Evolutionary conservation across 2,329 filamentous ascomycete genomes (phyloP).

Genomic region (Neoarthrinium moseri): DNA sequence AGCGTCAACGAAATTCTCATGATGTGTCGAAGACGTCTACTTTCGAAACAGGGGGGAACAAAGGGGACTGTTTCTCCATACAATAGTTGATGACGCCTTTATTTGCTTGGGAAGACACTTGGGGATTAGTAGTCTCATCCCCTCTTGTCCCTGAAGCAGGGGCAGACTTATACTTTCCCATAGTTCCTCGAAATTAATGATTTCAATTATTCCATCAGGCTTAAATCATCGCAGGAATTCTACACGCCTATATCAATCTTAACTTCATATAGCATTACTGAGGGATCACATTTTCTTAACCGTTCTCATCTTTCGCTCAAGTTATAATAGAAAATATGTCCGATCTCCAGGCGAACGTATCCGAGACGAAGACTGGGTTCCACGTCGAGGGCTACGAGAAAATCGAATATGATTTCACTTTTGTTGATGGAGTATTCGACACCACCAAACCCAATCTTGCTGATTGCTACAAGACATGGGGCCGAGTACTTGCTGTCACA

Average conservation of each 20-base stretch:
- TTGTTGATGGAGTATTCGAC: constrained; percentile 69
- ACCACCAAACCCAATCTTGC: constrained; percentile 59
- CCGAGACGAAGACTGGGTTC: constrained; percentile 63
- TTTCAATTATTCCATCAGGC: neutral
- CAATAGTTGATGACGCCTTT: constrained; percentile 9
- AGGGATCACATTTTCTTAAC: too few relatives aligned
- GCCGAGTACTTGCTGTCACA: constrained; percentile 65
- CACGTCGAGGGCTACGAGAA: constrained; percentile 73
- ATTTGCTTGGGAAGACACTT: neutral
- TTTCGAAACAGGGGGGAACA: neutral
- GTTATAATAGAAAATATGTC: constrained; percentile 52
- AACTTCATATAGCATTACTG: too few relatives aligned
- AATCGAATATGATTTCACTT: constrained; percentile 74
- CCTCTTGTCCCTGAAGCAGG: neutral
- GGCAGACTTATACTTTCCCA: constrained; percentile 10
- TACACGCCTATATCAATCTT: too few relatives aligned
- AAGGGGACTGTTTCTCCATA: neutral
- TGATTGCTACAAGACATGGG: constrained; percentile 64
- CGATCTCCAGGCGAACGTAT: constrained; percentile 65
- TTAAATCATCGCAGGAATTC: too few relatives aligned
- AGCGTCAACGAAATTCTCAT: too few relatives aligned
- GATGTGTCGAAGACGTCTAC: neutral
- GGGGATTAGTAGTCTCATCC: neutral
- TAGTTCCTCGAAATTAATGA: neutral
- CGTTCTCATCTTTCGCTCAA: neutral